phyloP scores from a whole-genome alignment of 306 rosid species.

The Vigna mungo region DNA sequence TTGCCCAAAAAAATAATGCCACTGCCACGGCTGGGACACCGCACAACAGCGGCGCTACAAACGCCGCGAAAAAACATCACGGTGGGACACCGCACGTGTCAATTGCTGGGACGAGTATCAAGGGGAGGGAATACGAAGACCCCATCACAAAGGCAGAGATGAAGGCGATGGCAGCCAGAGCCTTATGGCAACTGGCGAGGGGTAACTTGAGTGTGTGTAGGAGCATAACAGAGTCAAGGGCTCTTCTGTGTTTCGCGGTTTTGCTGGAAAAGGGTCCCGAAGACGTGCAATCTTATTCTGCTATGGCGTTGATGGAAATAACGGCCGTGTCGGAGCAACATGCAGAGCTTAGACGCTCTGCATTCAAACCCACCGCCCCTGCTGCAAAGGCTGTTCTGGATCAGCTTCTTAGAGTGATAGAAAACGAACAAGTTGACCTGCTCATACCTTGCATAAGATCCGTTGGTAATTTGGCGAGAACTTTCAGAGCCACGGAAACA shows the following conservation, averaged over 20 bases:
- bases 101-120: constrained; percentile 55
- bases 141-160: constrained; percentile 62
- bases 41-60: background rate
- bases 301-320: constrained; percentile 75
- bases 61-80: background rate
- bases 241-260: constrained; percentile 78
- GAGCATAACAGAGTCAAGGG: constrained; percentile 74
- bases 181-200: constrained; percentile 67
- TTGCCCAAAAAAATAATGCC: background rate
- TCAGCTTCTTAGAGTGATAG: constrained; percentile 55
- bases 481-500: constrained; percentile 75
- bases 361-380: constrained; percentile 82
- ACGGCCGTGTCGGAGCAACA: constrained; percentile 69
- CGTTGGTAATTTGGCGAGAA: constrained; percentile 73
- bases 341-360: constrained; percentile 67
- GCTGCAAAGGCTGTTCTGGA: constrained; percentile 77
- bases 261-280: constrained; percentile 67
- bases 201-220: constrained; percentile 65
- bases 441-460: constrained; percentile 63
- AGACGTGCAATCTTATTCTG: constrained; percentile 59
- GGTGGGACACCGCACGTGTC: constrained; percentile 12
- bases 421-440: constrained; percentile 51
- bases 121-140: constrained; percentile 79
- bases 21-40: background rate
- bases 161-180: constrained; percentile 82